Evolutionary conservation across 495 filamentous ascomycete genomes (phyloP).

Genomic region (Sabuloglossum arenarium): DNA sequence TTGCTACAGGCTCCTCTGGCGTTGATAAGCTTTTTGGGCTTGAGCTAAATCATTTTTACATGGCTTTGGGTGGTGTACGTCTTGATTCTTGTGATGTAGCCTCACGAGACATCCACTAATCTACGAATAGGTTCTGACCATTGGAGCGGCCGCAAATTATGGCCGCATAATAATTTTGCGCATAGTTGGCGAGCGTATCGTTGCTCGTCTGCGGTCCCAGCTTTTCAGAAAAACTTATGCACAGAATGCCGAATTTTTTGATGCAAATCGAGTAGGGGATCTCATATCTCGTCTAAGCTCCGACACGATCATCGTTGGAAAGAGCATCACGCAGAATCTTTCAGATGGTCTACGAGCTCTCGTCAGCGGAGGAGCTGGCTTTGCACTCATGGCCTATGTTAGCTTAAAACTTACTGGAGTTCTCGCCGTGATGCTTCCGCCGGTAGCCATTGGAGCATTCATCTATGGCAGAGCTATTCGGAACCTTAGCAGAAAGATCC

Average conservation of each 20-base stretch:
- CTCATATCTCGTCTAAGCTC: slow-evolving; percentile 87
- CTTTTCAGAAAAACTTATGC: slow-evolving; percentile 79
- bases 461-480: slow-evolving; percentile 76
- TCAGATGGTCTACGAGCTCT: slow-evolving; percentile 78
- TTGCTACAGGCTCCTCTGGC: slow-evolving; percentile 39
- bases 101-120: background rate
- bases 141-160: slow-evolving; percentile 77
- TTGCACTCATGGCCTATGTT: slow-evolving; percentile 80
- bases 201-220: slow-evolving; percentile 68
- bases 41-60: slow-evolving; percentile 55
- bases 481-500: slow-evolving; percentile 73
- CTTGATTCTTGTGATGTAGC: background rate
- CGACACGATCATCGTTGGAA: slow-evolving; percentile 92
- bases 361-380: slow-evolving; percentile 74
- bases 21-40: slow-evolving; percentile 49
- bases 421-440: slow-evolving; percentile 69
- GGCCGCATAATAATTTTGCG: slow-evolving; percentile 80
- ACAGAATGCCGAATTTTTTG: slow-evolving; percentile 97
- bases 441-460: slow-evolving; percentile 76
- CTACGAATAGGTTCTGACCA: slow-evolving; percentile 25
- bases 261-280: slow-evolving; percentile 91
- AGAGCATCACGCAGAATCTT: slow-evolving; percentile 93
- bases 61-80: slow-evolving; percentile 31
- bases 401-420: slow-evolving; percentile 79
- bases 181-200: slow-evolving; percentile 90